Percentiles rank a stretch among this genome's conserved stretches.
phyloP scores from a whole-genome alignment of 352 stramenopile species.

The Heterotrichella gracilis region DNA sequence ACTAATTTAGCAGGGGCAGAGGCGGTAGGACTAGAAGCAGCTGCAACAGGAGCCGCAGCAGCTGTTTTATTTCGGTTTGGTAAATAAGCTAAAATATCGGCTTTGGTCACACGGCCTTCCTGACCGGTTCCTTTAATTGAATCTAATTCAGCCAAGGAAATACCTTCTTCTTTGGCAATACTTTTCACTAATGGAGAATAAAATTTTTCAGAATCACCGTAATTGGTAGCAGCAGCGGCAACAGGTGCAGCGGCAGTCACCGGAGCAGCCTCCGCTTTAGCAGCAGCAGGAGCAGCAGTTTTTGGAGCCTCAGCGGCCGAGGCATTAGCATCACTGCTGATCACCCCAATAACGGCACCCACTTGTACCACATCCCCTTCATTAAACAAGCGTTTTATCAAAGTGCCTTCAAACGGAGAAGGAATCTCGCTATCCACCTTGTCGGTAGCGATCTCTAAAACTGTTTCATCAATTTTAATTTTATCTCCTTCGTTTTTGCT shows the following conservation, averaged over 20 bases:
- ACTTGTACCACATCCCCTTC: background rate
- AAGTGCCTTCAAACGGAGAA: background rate
- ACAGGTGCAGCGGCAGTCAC: background rate
- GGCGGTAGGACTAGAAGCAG: background rate
- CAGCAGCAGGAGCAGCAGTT: background rate
- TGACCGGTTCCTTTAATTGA: background rate
- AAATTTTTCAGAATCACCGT: background rate
- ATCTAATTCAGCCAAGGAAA: background rate
- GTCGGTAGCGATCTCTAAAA: background rate
- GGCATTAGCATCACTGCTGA: background rate
- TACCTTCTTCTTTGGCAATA: constrained; percentile 4
- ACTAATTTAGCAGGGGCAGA: background rate
- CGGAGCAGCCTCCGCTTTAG: background rate
- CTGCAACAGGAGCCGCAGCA: background rate
- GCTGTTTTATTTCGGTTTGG: background rate
- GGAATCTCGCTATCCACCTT: background rate
- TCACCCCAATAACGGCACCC: background rate
- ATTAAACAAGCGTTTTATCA: background rate
- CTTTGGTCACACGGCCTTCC: background rate
- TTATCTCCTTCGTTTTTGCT: background rate
- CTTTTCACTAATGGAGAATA: background rate
- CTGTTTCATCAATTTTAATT: constrained; percentile 9
- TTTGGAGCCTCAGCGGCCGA: background rate
- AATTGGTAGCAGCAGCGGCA: background rate
- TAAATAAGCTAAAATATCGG: background rate